Base-by-base conservation (phyloP, 2,329 filamentous ascomycete species). In the Neonectria coccinea region DNA sequence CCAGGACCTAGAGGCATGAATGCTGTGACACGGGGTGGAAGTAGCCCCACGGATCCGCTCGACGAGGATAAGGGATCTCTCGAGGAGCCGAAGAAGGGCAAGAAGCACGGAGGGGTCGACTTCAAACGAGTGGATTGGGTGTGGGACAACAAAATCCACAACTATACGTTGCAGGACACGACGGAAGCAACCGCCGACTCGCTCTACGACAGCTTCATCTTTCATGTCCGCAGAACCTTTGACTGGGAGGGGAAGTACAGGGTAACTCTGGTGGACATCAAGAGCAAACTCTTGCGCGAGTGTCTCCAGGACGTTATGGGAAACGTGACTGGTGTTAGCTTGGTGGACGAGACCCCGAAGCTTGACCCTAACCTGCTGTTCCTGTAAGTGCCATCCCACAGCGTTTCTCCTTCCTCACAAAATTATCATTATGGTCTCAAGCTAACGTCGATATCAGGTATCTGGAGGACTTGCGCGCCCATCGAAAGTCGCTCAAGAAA, bases 161-260 rank as follows among this genome's bases (percentile, higher is more conserved):
- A 83, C 64, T 87, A 79, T 78, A 86, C 84, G 68, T 79, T 89
- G 2, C 85, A 88, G 58, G 81, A 87, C 48, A 88, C 84, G 7
- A 80, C 84, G 14, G 82, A 86, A 56, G 74, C 80, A 27, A 73
- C 75, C 1, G 72, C 74, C 4, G 82, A 83, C n/a, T 75, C 80
- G 0, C 78, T 92, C 69, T 94, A 93, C 77, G 89, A 94, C 65
- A 88, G 92, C 65, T 96, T 91, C 76, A 85, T 93, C 31, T 97
- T 97, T 77, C 92, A 93, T 25, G 91, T 97, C 16, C 88, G 92
- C 16, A 87, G 94, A 59, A 91, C 88, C 14, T 97, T 97, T 76
- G 91, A 94, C 76, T 93, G 88, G 88, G 92, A 96, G 70, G 92
- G 93, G 67, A 93, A 93, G 73, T 94, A 92, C 72, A 84, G 88